These are phyloP conservation scores for Phytopythium sindhum DNA, from an alignment of 352 stramenopile genomes.

Conservation along the genomic window DNA sequence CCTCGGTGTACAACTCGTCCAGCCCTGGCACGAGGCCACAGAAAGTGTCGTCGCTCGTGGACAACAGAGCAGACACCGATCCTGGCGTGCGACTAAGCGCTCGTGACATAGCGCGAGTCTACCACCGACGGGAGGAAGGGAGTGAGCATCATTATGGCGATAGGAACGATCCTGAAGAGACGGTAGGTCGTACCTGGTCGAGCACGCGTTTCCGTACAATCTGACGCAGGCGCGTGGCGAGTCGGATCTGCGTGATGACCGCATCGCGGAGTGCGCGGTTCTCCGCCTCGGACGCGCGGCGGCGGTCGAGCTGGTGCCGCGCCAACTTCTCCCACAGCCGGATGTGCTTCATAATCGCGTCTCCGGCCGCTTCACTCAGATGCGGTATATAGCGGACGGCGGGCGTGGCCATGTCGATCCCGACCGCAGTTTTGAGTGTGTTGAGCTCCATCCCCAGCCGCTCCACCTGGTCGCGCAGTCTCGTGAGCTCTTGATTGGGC, in stretches of 20 bases:
- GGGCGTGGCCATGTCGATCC: slow-evolving; percentile 1
- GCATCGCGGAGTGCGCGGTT: background rate
- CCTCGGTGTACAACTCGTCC: background rate
- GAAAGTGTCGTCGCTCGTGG: background rate
- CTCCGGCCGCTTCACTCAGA: background rate
- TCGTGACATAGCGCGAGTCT: too few species aligned
- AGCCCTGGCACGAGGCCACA: background rate
- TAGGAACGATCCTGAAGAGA: background rate
- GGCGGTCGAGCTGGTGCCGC: background rate
- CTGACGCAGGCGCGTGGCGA: background rate
- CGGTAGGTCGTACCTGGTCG: background rate
- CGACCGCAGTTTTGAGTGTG: background rate
- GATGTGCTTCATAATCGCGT: background rate
- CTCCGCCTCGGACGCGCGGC: background rate
- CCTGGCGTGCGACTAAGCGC: background rate
- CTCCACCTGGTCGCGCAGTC: background rate
- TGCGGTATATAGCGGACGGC: background rate
- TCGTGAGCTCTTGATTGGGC: background rate
- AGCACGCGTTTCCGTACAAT: background rate
- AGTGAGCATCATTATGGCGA: background rate
- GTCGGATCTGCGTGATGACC: background rate
- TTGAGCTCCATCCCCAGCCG: background rate
- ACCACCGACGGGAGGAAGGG: background rate
- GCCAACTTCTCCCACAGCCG: background rate
- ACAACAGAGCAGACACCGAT: background rate